These are phyloP conservation scores for Anthracocystis walkeri DNA, from an alignment of 1,284 basidiomycete species.

Conservation along the genomic window DNA sequence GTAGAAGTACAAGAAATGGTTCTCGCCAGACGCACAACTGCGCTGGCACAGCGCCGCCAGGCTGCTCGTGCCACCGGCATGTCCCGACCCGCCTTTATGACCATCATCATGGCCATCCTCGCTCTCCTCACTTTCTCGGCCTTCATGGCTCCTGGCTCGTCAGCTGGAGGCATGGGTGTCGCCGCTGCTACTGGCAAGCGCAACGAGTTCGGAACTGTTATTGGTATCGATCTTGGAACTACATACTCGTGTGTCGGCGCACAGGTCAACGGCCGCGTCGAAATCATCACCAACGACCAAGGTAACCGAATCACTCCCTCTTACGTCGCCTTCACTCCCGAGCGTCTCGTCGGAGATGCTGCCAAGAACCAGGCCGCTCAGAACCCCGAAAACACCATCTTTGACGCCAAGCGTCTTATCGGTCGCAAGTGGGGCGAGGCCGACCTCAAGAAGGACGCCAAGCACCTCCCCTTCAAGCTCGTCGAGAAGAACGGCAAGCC, in stretches of 20 bases:
- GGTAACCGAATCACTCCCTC: slow-evolving; percentile 70
- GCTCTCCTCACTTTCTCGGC: slow-evolving; percentile 60
- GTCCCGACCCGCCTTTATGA: slow-evolving; percentile 52
- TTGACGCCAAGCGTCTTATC: slow-evolving; percentile 97
- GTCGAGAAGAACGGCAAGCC: slow-evolving; percentile 69
- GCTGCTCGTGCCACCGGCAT: slow-evolving; percentile 46
- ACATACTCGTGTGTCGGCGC: slow-evolving; percentile 76
- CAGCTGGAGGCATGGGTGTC: slow-evolving; percentile 58
- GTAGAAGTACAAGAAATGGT: slow-evolving; percentile 42
- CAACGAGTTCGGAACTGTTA: slow-evolving; percentile 83
- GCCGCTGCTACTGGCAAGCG: slow-evolving; percentile 64
- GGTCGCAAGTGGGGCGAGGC: slow-evolving; percentile 73
- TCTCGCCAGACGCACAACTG: slow-evolving; percentile 39
- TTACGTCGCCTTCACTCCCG: slow-evolving; percentile 71
- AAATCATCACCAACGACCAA: slow-evolving; percentile 72
- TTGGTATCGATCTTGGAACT: slow-evolving; percentile 80
- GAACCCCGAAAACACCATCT: slow-evolving; percentile 89
- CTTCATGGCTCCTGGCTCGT: slow-evolving; percentile 44
- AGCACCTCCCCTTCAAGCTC: slow-evolving; percentile 72
- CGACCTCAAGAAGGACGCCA: slow-evolving; percentile 72
- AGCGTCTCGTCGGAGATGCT: slow-evolving; percentile 80
- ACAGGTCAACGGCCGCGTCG: slow-evolving; percentile 76
- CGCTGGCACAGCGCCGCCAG: slow-evolving; percentile 46
- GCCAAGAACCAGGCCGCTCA: slow-evolving; percentile 76
- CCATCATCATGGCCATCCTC: slow-evolving; percentile 59